These are phyloP conservation scores for Calonectria naviculata DNA, from an alignment of 2,329 filamentous ascomycete genomes.

Conservation along the genomic window DNA sequence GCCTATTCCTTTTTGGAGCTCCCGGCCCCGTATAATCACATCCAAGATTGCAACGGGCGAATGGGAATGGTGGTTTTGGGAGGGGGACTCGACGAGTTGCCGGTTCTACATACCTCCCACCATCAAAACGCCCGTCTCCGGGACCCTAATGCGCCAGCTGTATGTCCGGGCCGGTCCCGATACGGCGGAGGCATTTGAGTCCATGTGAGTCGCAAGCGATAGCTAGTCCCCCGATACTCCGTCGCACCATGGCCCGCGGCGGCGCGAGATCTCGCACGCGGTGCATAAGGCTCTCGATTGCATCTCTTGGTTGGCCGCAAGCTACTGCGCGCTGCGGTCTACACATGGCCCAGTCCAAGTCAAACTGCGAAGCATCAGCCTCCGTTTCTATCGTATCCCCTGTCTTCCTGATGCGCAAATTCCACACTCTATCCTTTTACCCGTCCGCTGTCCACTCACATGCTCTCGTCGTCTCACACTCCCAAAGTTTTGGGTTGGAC, in stretches of 20 bases:
- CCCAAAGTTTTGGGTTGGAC: slow-evolving; percentile 21
- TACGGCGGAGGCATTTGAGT: slow-evolving; percentile 21
- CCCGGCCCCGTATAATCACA: background rate
- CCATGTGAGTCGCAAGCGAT: slow-evolving; percentile 6
- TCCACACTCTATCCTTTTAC: slow-evolving; percentile 11
- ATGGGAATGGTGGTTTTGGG: slow-evolving; percentile 1
- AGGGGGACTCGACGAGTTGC: slow-evolving; percentile 6
- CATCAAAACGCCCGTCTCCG: slow-evolving; percentile 8
- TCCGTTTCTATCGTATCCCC: slow-evolving; percentile 11
- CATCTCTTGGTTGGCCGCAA: slow-evolving; percentile 23
- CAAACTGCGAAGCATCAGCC: slow-evolving; percentile 1
- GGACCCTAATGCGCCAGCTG: slow-evolving; percentile 24
- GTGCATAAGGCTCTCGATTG: slow-evolving; percentile 32
- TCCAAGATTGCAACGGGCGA: background rate
- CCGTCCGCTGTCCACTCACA: background rate
- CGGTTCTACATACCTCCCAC: slow-evolving; percentile 11
- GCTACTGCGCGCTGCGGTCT: slow-evolving; percentile 20
- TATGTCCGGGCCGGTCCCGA: slow-evolving; percentile 41
- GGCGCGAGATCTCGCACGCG: slow-evolving; percentile 24
- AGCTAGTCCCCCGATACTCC: slow-evolving; percentile 6
- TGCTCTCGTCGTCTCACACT: slow-evolving; percentile 1
- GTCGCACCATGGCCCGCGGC: slow-evolving; percentile 9
- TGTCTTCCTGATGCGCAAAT: background rate
- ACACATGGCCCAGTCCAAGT: slow-evolving; percentile 15
- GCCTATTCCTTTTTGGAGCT: background rate